These are phyloP conservation scores for Lactarius akahatsu DNA, from an alignment of 768 basidiomycete genomes.

Conservation along the genomic window DNA sequence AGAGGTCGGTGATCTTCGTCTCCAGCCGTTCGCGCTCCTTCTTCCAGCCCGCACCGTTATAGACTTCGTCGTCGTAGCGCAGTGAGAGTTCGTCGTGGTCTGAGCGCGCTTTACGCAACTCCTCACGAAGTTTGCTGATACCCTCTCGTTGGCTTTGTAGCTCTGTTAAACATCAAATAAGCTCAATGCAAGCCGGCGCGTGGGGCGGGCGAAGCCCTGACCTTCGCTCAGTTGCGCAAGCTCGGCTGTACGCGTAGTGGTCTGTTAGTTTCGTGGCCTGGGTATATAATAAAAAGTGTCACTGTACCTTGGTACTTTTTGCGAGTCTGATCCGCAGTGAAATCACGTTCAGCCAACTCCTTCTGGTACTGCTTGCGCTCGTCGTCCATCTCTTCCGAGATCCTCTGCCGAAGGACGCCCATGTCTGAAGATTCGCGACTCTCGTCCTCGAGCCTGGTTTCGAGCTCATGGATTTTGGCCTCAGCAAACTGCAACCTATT, in stretches of 20 bases:
- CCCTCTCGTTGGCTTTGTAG: constrained; percentile 75
- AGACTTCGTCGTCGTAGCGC: constrained; percentile 73
- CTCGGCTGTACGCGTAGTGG: constrained; percentile 51
- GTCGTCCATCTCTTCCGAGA: constrained; percentile 76
- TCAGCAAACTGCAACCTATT: constrained; percentile 52
- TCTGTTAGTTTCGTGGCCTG: constrained; percentile 6
- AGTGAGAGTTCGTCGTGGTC: constrained; percentile 75
- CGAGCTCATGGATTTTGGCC: constrained; percentile 54
- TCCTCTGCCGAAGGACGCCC: constrained; percentile 59
- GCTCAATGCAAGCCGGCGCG: background rate
- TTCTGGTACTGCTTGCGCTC: constrained; percentile 77
- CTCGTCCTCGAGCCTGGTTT: constrained; percentile 63
- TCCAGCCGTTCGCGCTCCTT: constrained; percentile 87
- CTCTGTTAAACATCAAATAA: constrained; percentile 42
- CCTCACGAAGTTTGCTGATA: constrained; percentile 74
- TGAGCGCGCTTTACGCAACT: constrained; percentile 73
- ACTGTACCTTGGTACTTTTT: constrained; percentile 82
- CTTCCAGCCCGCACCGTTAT: constrained; percentile 78
- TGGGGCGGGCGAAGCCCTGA: constrained; percentile 31
- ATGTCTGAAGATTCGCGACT: constrained; percentile 66
- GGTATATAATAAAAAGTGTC: background rate
- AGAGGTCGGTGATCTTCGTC: constrained; percentile 73
- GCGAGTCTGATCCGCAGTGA: constrained; percentile 73
- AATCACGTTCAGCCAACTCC: constrained; percentile 77
- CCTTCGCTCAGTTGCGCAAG: constrained; percentile 80